These are phyloP conservation scores for Pseudogymnoascus pannorum DNA, from an alignment of 2,329 filamentous ascomycete species.

Conservation along the genomic window DNA sequence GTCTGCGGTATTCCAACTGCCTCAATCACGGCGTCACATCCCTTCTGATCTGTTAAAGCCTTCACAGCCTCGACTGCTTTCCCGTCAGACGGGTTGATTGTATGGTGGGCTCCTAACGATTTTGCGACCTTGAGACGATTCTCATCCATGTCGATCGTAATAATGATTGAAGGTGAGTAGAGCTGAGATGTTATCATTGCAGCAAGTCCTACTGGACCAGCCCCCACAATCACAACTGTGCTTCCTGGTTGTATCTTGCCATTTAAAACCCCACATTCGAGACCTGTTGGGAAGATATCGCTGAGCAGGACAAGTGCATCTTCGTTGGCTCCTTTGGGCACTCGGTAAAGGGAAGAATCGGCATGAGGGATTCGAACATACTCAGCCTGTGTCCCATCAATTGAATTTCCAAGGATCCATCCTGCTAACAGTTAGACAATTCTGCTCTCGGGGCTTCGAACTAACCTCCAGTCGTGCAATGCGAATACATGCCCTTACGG, in stretches of 20 bases:
- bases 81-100: conserved; percentile 33
- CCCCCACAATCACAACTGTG: conserved; percentile 47
- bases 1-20: conserved; percentile 47
- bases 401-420: conserved; percentile 46
- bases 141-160: conserved; percentile 45
- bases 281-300: conserved; percentile 50
- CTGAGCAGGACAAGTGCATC: conserved; percentile 58
- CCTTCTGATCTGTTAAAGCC: conserved; percentile 41
- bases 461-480: conserved; percentile 41
- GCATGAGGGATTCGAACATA: conserved; percentile 75
- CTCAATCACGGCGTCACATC: conserved; percentile 51
- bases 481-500: conserved; percentile 42
- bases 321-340: conserved; percentile 73
- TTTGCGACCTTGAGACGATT: conserved; percentile 40
- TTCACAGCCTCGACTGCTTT: conserved; percentile 35
- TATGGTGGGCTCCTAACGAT: conserved; percentile 41
- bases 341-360: conserved; percentile 72
- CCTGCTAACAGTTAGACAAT: conserved; percentile 21
- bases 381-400: conserved; percentile 80
- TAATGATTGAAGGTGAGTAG: conserved; percentile 44
- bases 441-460: not conserved
- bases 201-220: conserved; percentile 49
- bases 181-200: conserved; percentile 46
- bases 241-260: conserved; percentile 44
- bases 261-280: conserved; percentile 47